Base-by-base conservation (phyloP, 2,329 filamentous ascomycete species). In the Myriosclerotinia curreyana region DNA sequence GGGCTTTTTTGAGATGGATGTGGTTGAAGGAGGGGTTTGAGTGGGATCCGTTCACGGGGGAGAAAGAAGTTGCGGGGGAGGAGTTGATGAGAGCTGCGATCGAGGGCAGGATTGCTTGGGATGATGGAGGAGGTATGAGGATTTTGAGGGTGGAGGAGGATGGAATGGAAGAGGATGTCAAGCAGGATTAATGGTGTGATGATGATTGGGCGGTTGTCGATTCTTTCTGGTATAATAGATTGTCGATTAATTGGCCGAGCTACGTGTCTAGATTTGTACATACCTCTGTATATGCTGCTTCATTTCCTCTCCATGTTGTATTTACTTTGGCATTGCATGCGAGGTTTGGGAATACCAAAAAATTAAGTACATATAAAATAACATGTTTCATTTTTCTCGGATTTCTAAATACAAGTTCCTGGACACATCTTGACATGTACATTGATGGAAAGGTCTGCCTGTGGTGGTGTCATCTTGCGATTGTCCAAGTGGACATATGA, bases 21-120 rank as follows among this genome's bases (percentile, higher is more conserved):
- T 96, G 93, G 92, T 83, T 95, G 77, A 86, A 87, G 53, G 90
- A 96, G 71, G 91, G 92, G 0, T 94, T 87, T 83, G 80, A 86
- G 49, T 96, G 92, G 91, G 84, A 96, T 77, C 85, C 86, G 1
- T 75, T 79, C 36, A 92, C 88, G 0, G 92, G 91, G 1, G 81
- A 87, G 58, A 83, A 80, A 66, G 77, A 78, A 34, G 76, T 82
- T 34, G 78, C 89, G 11, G 72, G 78, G 2, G 78, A 78, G 34
- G 81, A 83, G 53, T 74, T 89, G 75, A 78, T 82, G 69, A 76
- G 73, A 59, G 85, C 84, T 40, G 86, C 87, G 3, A 77, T 83
- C 59, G 80, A 83, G 65, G 82, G 83, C 1, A 76, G 83, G 51
- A 83, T 89, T 64, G 70, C 65, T 4, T 74, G 73, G 73, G 73